Evolutionary conservation across 768 basidiomycete species (phyloP).

Genomic region (Suillus occidentalis): DNA sequence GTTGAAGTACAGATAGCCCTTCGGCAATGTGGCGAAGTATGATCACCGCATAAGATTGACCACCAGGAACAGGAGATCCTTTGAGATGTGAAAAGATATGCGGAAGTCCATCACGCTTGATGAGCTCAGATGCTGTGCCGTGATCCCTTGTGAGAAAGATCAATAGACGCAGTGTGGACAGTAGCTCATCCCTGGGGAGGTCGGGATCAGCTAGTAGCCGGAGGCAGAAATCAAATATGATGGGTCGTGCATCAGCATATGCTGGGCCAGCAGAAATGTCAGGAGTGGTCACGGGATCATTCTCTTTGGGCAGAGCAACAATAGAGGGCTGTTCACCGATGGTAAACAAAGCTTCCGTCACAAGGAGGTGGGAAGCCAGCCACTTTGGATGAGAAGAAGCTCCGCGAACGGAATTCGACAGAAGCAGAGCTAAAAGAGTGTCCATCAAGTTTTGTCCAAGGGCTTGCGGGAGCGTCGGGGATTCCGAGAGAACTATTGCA

Average conservation of each 20-base stretch:
- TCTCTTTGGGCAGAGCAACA: slow-evolving; percentile 68
- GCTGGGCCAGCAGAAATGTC: slow-evolving; percentile 59
- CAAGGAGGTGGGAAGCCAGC: slow-evolving; percentile 83
- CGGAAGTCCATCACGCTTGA: slow-evolving; percentile 61
- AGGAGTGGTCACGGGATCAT: slow-evolving; percentile 55
- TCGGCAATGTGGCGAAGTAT: slow-evolving; percentile 94
- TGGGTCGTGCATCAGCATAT: slow-evolving; percentile 58
- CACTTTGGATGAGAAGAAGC: slow-evolving; percentile 76
- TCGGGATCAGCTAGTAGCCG: slow-evolving; percentile 64
- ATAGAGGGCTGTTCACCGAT: slow-evolving; percentile 70
- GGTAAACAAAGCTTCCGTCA: slow-evolving; percentile 81
- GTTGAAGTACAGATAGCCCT: slow-evolving; percentile 60
- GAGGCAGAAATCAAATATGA: slow-evolving; percentile 76
- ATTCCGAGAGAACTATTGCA: slow-evolving; percentile 79
- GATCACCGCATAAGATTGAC: slow-evolving; percentile 81
- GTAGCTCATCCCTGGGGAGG: slow-evolving; percentile 76
- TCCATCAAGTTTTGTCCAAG: slow-evolving; percentile 66
- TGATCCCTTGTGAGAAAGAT: slow-evolving; percentile 82
- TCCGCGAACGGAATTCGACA: slow-evolving; percentile 51
- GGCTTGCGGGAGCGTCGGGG: slow-evolving; percentile 55
- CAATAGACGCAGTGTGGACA: slow-evolving; percentile 79
- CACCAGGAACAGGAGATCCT: slow-evolving; percentile 55
- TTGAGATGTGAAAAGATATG: slow-evolving; percentile 69
- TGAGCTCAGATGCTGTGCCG: slow-evolving; percentile 61
- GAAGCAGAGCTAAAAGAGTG: slow-evolving; percentile 62